Conservation (phyloP, 2,329 filamentous ascomycete species). For the Zymoseptoria pseudotritici region DNA sequence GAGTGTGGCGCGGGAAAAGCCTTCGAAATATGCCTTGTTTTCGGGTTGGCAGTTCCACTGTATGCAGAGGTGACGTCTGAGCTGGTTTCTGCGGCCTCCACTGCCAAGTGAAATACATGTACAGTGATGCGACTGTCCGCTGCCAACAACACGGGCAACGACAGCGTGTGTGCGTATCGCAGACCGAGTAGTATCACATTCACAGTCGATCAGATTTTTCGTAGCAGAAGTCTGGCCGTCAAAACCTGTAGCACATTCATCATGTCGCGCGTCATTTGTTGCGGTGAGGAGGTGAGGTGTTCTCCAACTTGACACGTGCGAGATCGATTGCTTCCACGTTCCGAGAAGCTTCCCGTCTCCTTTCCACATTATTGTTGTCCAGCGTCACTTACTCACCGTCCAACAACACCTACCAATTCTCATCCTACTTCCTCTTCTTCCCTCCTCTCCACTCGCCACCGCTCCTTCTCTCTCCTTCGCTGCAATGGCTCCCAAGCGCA, state of each 20-base stretch:
- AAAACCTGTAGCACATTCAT: background rate
- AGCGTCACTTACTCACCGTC: background rate
- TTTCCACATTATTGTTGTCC: background rate
- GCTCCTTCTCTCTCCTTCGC: background rate
- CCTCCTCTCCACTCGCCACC: background rate
- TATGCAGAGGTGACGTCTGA: background rate
- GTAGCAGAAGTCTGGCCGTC: background rate
- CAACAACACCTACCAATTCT: background rate
- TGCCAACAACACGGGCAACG: no score
- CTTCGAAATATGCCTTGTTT: background rate
- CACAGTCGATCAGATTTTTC: background rate
- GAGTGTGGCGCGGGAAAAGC: background rate
- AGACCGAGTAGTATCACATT: background rate
- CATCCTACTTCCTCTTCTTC: background rate
- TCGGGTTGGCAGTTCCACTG: background rate
- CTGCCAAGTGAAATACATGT: background rate
- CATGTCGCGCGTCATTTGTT: background rate
- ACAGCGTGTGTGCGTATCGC: background rate
- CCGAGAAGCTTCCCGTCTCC: background rate
- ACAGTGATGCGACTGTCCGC: background rate
- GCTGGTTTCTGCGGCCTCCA: background rate
- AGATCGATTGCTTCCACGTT: background rate
- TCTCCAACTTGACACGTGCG: background rate
- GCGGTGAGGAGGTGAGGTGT: background rate
- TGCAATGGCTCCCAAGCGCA: constrained; percentile 59